Evolutionary conservation across 139 green algal species (phyloP).

Genomic region (Ettlia oleoabundans): DNA sequence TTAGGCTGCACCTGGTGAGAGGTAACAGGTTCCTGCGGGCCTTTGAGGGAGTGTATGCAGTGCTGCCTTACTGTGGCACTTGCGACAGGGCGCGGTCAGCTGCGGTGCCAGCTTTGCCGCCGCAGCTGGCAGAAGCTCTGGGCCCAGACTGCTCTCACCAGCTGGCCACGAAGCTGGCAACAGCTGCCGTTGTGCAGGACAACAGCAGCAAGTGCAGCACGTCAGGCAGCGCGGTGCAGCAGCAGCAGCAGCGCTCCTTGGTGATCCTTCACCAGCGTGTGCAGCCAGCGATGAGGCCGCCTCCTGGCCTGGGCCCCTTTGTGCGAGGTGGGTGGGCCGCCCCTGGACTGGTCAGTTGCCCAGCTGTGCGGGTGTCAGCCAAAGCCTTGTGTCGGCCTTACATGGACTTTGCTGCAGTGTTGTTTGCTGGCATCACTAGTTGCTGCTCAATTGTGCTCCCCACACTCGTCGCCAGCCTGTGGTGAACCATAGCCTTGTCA

Average conservation of each 20-base stretch:
- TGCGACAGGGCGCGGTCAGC: not conserved
- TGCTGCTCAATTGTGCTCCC: too few relatives aligned
- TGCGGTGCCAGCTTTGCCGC: not conserved
- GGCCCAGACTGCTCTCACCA: not conserved
- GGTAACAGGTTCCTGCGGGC: not conserved
- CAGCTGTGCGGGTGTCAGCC: too few relatives aligned
- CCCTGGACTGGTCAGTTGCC: not conserved
- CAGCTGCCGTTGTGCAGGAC: too few relatives aligned
- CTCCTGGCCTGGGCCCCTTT: not conserved
- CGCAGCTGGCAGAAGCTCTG: not conserved
- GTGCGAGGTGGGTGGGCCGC: slow-evolving; percentile 17
- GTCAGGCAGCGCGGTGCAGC: not conserved
- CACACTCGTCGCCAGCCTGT: too few relatives aligned
- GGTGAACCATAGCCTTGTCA: too few relatives aligned
- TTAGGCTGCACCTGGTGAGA: not conserved
- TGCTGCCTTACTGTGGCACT: not conserved
- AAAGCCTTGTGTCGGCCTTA: too few relatives aligned
- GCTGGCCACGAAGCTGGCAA: not conserved
- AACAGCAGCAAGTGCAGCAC: not conserved
- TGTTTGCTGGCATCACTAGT: too few relatives aligned
- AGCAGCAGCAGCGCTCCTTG: not conserved
- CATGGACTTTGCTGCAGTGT: too few relatives aligned
- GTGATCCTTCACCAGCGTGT: slow-evolving; percentile 11
- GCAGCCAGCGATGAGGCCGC: slow-evolving; percentile 5
- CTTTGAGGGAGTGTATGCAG: not conserved